Conservation (phyloP, 345 rosid species). For the Moricandia moricandioides region DNA sequence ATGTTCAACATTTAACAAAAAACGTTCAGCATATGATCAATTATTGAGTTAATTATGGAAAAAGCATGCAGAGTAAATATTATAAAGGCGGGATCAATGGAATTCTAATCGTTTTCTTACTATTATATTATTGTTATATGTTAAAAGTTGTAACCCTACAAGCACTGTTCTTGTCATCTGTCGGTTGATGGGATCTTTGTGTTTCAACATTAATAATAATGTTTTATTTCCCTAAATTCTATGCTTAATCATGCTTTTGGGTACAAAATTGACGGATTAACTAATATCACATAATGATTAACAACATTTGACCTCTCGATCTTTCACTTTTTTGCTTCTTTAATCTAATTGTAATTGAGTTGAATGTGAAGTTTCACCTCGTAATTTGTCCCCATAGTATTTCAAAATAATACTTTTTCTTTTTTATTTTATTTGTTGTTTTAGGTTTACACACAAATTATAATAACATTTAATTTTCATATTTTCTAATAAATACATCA, state of each 20-base stretch:
- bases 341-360: slow-evolving; percentile 6
- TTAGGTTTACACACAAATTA: too few species aligned
- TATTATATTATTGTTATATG: background rate
- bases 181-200: slow-evolving; percentile 43
- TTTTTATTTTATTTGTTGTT: too few species aligned
- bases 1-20: background rate
- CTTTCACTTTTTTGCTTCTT: slow-evolving; percentile 16
- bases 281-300: slow-evolving; percentile 49
- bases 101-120: background rate
- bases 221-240: slow-evolving; percentile 45
- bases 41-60: background rate
- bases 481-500: too few species aligned
- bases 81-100: background rate
- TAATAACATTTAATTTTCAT: too few species aligned
- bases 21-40: background rate
- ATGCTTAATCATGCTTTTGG: slow-evolving; percentile 60
- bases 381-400: slow-evolving; percentile 29
- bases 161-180: slow-evolving; percentile 25
- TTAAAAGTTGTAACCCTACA: slow-evolving; percentile 32
- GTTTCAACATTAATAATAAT: slow-evolving; percentile 61
- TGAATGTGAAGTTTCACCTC: slow-evolving; percentile 35
- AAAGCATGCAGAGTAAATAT: background rate
- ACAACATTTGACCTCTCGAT: slow-evolving; percentile 46
- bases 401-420: background rate
- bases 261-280: slow-evolving; percentile 71